These are phyloP conservation scores for Aureobasidium sp. DNA, from an alignment of 2,329 filamentous ascomycete species.

Conservation along the genomic window DNA sequence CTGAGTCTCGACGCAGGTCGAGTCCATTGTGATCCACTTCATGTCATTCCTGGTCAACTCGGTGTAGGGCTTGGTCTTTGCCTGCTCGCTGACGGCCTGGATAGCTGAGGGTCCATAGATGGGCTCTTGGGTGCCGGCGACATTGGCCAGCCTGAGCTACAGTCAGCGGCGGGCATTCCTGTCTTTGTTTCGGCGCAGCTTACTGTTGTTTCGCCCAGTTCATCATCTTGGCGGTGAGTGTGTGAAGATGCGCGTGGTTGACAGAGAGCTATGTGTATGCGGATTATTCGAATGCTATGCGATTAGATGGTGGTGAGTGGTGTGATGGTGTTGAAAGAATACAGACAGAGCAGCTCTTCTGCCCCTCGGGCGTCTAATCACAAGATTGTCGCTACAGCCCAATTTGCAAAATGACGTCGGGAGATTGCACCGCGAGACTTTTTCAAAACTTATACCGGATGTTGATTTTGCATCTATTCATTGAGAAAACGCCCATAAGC, in stretches of 20 bases:
- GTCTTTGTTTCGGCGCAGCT: conserved; percentile 30
- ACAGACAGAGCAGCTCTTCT: neutral
- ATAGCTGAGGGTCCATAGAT: conserved; percentile 88
- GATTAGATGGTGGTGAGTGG: neutral
- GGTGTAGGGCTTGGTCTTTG: conserved; percentile 68
- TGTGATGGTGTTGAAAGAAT: neutral
- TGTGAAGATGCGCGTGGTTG: neutral
- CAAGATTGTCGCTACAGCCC: neutral
- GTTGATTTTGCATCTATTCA: neutral
- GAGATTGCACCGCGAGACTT: neutral
- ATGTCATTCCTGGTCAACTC: conserved; percentile 70
- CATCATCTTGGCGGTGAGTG: conserved; percentile 54
- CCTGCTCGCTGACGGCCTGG: conserved; percentile 74
- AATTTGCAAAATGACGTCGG: conserved; percentile 5
- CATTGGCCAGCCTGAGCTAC: conserved; percentile 49
- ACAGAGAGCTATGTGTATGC: neutral
- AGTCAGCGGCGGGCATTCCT: conserved; percentile 8
- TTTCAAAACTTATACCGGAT: neutral
- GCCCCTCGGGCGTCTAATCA: conserved; percentile 3
- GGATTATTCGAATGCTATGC: neutral
- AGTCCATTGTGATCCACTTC: conserved; percentile 73
- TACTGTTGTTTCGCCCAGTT: conserved; percentile 93
- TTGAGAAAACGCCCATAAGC: neutral
- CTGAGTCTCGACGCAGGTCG: conserved; percentile 89
- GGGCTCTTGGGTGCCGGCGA: conserved; percentile 92